Conservation (phyloP, 139 green algal species). For the Chlamydomonas eustigma region DNA sequence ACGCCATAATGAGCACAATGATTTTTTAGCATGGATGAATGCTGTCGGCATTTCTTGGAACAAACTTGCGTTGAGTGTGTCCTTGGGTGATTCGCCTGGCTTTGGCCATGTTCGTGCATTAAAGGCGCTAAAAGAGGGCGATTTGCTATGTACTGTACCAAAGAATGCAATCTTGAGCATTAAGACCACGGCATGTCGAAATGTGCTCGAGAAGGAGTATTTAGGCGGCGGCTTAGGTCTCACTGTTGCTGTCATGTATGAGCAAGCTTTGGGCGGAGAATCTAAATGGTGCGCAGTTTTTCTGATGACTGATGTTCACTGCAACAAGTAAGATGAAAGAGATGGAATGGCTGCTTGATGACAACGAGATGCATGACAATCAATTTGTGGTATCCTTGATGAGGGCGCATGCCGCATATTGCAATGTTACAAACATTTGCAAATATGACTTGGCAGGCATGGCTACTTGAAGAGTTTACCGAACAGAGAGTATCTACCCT, state of each 20-base stretch:
- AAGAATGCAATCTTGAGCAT: not conserved
- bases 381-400: no score
- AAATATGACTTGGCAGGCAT: slow-evolving; percentile 16
- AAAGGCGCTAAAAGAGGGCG: no score
- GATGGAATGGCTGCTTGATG: not conserved
- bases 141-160: not conserved
- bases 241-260: not conserved
- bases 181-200: not conserved
- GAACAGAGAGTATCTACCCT: slow-evolving; percentile 43
- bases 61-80: no score
- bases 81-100: no score
- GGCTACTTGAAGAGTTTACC: slow-evolving; percentile 29
- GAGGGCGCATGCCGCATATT: not conserved
- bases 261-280: not conserved
- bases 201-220: not conserved
- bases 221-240: slow-evolving; percentile 6
- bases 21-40: no score
- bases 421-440: not conserved
- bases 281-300: slow-evolving; percentile 9
- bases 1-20: no score
- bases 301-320: no score
- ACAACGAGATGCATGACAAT: not conserved
- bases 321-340: not conserved
- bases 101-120: no score
- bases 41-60: no score